Conservation (phyloP, 441 rosid genomes). For the Erysimum cheiri region DNA sequence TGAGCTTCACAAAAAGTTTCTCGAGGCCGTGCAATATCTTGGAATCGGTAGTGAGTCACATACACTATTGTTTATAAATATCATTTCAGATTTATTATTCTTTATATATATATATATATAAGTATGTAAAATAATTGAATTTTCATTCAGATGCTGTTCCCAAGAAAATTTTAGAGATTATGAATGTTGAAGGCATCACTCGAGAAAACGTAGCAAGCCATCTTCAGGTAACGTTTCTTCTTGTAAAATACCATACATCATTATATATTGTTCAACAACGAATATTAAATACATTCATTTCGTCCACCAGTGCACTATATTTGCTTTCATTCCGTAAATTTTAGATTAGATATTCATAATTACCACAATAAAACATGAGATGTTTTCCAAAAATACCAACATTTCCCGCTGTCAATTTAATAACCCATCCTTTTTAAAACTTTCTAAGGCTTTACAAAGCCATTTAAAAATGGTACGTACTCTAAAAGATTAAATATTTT, state of each 20-base stretch:
- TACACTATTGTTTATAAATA: not conserved
- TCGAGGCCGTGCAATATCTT: not conserved
- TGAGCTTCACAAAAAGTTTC: conserved; percentile 14
- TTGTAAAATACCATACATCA: not conserved
- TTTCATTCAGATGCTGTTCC: conserved; percentile 75
- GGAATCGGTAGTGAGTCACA: not conserved
- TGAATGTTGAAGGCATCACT: conserved; percentile 77
- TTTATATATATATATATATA: not conserved
- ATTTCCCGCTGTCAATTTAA: no score
- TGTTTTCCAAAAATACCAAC: no score
- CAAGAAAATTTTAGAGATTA: conserved; percentile 76
- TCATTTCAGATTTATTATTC: not conserved
- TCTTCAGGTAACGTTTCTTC: conserved; percentile 70
- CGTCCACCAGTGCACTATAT: no score
- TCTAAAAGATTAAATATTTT: no score
- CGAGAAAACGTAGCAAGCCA: conserved; percentile 95
- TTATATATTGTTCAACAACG: not conserved
- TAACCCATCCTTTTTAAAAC: no score
- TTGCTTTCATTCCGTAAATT: no score
- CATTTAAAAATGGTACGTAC: no score
- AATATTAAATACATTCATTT: no score
- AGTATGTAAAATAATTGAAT: not conserved
- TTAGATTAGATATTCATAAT: no score
- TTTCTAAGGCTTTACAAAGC: no score
- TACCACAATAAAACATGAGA: no score